Evolutionary conservation across 2,329 filamentous ascomycete genomes (phyloP), one percentile per base, ranked within the genome.

Genomic region (Hortaea sp.): DNA sequence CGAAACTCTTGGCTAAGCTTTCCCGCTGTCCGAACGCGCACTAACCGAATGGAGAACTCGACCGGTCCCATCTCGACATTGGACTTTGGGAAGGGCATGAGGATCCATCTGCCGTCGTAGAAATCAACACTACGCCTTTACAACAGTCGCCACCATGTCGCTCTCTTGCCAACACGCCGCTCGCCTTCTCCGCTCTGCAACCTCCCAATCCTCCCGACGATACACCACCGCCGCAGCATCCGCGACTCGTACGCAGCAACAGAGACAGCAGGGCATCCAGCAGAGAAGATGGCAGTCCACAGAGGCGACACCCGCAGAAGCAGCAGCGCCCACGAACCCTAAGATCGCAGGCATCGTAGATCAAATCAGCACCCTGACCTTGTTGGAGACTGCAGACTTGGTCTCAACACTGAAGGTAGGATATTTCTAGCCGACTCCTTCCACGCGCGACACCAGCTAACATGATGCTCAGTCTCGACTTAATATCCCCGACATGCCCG

Each of bases 401-500:
- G 92, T 99, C 45, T 82, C 89, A 45, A 88, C 82, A 69, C 75
- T 99, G 66, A 99, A 98, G 85, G 92, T 97, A 71, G 45, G 43
- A 11, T 34, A 40, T 11, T 20, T 20, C 20, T 20, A 20, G 20
- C 20, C 20, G 20, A 20, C 20, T 20, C 2, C 20, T 20, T 20
- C 20, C 32, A n/a, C 32, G 7, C 27, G 13, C 30, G 20, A 6
- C 10, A 46, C 5, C 28, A 35, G 12, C 30, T 45, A 37, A 7
- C 29, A 9, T 12, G 4, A 38, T 40, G 32, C 41, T 31, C 63
- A 97, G 92, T 81, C 82, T 63, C 87, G 85, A 65, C 81, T 98
- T 53, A 98, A 98, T 71, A 97, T 99, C 65, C 94, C 92, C 66
- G 92, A 99, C 64, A 83, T 97, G 71, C 92, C 92, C 52, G 82